A percentile compares a stretch with the other conserved stretches of the same genome.
phyloP scores from a whole-genome alignment of 2,329 filamentous ascomycete genomes.

The Penicillium sp. region DNA sequence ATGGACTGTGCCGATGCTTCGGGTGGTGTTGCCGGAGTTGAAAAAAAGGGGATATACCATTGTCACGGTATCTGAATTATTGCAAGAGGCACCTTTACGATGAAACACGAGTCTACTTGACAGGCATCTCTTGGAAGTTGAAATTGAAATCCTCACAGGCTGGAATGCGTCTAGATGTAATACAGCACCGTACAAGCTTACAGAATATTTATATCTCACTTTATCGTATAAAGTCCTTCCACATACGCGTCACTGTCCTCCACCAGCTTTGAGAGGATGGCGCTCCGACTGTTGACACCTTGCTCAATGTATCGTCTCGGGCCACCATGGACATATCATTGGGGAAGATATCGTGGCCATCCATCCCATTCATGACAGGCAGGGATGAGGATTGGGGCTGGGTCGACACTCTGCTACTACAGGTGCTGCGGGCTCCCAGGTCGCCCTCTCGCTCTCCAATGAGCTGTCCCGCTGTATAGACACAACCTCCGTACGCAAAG shows the following conservation, averaged over 20 bases:
- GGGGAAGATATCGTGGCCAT: conserved; percentile 33
- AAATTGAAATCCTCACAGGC: not conserved
- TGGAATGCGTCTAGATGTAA: not conserved
- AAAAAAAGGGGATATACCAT: conserved; percentile 68
- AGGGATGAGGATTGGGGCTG: conserved; percentile 24
- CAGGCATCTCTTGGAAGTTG: not conserved
- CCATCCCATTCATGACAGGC: conserved; percentile 40
- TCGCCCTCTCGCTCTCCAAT: conserved; percentile 29
- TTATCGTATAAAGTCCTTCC: conserved; percentile 20
- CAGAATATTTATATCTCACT: not conserved
- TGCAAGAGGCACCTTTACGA: conserved; percentile 38
- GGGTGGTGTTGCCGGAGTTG: conserved; percentile 69
- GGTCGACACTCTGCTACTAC: conserved; percentile 20
- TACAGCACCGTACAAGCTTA: not conserved
- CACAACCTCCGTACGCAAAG: conserved; percentile 60
- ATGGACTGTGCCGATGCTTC: conserved; percentile 83
- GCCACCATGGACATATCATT: conserved; percentile 5
- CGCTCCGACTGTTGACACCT: conserved; percentile 8
- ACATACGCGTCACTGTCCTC: conserved; percentile 19
- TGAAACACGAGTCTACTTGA: not conserved
- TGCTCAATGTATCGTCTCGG: conserved; percentile 20
- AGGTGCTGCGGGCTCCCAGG: conserved; percentile 14
- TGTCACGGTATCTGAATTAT: conserved; percentile 68
- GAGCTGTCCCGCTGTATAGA: conserved; percentile 57
- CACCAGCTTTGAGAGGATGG: conserved; percentile 21